A percentile compares a stretch with the other conserved stretches of the same genome.
phyloP scores from a whole-genome alignment of 108 stramenopile genomes.

The Fistulifera pelliculosa region DNA sequence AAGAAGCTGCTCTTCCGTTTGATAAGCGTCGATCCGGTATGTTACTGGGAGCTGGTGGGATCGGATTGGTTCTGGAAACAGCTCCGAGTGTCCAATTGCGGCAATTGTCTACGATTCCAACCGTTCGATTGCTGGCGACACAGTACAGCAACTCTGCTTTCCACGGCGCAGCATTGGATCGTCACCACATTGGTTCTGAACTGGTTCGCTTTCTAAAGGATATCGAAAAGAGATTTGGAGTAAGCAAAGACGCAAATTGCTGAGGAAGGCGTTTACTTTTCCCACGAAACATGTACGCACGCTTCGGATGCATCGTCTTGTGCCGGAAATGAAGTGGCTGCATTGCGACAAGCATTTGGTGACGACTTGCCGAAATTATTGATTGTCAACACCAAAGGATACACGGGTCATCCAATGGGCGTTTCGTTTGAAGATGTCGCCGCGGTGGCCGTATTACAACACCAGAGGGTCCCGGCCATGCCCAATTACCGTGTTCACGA shows the following conservation, averaged over 20 bases:
- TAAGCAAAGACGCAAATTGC: conserved; percentile 87
- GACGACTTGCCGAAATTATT: conserved; percentile 76
- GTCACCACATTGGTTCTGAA: conserved; percentile 89
- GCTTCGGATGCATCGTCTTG: conserved; percentile 85
- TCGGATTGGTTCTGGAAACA: conserved; percentile 88
- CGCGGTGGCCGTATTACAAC: conserved; percentile 83
- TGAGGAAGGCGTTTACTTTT: conserved; percentile 92
- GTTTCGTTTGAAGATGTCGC: conserved; percentile 95
- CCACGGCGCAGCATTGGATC: conserved; percentile 92
- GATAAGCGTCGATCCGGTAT: conserved; percentile 87
- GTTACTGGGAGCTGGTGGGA: conserved; percentile 90
- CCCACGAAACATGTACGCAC: conserved; percentile 96
- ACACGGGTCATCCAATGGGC: conserved; percentile 97
- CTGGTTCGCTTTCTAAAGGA: conserved; percentile 81
- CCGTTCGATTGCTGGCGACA: conserved; percentile 78
- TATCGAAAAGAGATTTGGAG: conserved; percentile 82
- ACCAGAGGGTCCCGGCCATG: conserved; percentile 79
- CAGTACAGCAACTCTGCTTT: conserved; percentile 93
- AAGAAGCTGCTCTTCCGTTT: conserved; percentile 89
- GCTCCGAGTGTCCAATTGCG: conserved; percentile 64
- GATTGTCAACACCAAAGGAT: conserved; percentile 93
- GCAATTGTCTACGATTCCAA: conserved; percentile 25
- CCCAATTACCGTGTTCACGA: conserved; percentile 85
- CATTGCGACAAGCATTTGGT: conserved; percentile 86
- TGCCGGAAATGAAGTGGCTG: conserved; percentile 88